phyloP scores from a whole-genome alignment of 148 eudicot genomes.

The Vaccinium darrowii region DNA sequence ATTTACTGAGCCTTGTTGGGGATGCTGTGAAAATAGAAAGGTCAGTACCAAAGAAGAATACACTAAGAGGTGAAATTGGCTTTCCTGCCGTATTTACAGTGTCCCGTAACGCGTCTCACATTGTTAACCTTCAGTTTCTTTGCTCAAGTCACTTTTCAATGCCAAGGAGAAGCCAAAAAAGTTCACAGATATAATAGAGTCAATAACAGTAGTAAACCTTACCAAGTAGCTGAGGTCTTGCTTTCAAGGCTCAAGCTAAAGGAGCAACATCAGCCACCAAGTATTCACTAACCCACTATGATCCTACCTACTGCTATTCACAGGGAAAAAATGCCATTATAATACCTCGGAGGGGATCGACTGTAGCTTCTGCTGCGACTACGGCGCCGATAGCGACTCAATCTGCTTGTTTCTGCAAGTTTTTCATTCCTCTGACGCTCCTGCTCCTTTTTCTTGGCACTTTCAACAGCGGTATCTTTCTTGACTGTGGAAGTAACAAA shows the following conservation, averaged over 20 bases:
- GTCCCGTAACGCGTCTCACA: not conserved
- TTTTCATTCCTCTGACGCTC: slow-evolving; percentile 91
- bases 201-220: not conserved
- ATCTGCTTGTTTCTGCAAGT: slow-evolving; percentile 83
- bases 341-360: slow-evolving; percentile 82
- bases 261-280: not conserved
- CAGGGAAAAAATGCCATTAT: not conserved
- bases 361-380: slow-evolving; percentile 90
- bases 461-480: slow-evolving; percentile 88
- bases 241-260: not conserved
- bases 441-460: slow-evolving; percentile 92
- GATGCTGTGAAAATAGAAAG: too few relatives aligned
- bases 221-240: not conserved
- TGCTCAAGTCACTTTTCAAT: not conserved
- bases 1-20: too few relatives aligned
- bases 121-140: not conserved
- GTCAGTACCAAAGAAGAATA: not conserved
- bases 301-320: not conserved
- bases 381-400: slow-evolving; percentile 62
- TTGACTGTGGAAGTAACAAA: slow-evolving; percentile 52
- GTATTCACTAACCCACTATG: not conserved
- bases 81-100: not conserved
- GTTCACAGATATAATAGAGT: not conserved
- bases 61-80: not conserved
- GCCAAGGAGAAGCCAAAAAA: not conserved